Conservation (phyloP, 164 flowering plant genomes). For the Nelumbo lutea region DNA sequence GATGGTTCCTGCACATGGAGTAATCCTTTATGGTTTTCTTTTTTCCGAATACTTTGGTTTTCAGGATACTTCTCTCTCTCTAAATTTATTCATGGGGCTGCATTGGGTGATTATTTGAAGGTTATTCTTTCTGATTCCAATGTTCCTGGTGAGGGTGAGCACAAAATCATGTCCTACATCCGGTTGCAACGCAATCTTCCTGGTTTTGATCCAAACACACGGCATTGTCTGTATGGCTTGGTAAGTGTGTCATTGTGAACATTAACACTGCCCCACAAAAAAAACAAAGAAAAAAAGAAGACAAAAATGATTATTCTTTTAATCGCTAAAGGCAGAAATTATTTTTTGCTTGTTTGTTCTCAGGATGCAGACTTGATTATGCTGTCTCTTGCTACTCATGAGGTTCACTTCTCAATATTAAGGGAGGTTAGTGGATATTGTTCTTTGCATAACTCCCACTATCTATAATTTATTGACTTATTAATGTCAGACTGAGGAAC, state of each 20-base stretch:
- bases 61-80: constrained; percentile 2
- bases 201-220: constrained; percentile 67
- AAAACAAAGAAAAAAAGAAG: neutral
- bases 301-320: neutral
- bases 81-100: constrained; percentile 1
- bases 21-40: neutral
- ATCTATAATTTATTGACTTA: neutral
- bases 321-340: too few species aligned
- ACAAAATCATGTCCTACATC: constrained; percentile 54
- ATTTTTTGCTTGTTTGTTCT: neutral
- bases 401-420: constrained; percentile 71
- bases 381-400: constrained; percentile 75
- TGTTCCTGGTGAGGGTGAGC: constrained; percentile 83
- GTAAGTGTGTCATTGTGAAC: constrained; percentile 21
- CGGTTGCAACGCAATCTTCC: constrained; percentile 61
- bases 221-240: constrained; percentile 70
- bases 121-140: constrained; percentile 64
- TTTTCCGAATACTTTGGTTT: neutral
- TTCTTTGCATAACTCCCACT: neutral
- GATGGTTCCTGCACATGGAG: neutral
- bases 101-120: constrained; percentile 3
- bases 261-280: neutral
- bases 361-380: constrained; percentile 80
- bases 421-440: constrained; percentile 42
- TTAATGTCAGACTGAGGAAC: constrained; percentile 8